Conservation (phyloP, 305 asterid species). For the Rubia occidens region DNA sequence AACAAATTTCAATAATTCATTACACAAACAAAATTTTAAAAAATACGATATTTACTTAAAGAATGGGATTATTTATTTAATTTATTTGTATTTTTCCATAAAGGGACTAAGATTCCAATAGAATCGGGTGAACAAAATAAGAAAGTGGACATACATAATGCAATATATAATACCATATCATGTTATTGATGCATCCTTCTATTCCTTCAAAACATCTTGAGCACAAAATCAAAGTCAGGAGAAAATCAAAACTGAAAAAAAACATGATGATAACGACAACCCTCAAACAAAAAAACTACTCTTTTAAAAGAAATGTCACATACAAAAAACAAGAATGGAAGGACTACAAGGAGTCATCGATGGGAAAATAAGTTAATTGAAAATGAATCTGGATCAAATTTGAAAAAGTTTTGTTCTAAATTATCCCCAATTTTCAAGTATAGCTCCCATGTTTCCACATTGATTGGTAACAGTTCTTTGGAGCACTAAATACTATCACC, state of each 20-base stretch:
- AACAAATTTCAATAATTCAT: no score
- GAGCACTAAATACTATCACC: slow-evolving; percentile 88
- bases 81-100: no score
- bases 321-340: slow-evolving; percentile 28
- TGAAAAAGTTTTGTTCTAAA: slow-evolving; percentile 91
- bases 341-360: slow-evolving; percentile 27
- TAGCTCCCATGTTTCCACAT: slow-evolving; percentile 9
- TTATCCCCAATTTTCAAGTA: slow-evolving; percentile 84
- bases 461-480: slow-evolving; percentile 76
- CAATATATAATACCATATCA: slow-evolving; percentile 25
- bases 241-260: slow-evolving; percentile 40
- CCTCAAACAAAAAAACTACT: slow-evolving; percentile 42
- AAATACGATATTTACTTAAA: no score
- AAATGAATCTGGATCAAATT: slow-evolving; percentile 90
- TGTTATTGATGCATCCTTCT: slow-evolving; percentile 31
- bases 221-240: slow-evolving; percentile 42
- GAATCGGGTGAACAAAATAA: not conserved
- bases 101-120: no score
- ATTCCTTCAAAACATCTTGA: slow-evolving; percentile 24
- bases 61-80: no score
- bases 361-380: slow-evolving; percentile 40
- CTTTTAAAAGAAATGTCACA: slow-evolving; percentile 37
- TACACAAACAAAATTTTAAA: no score
- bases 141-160: slow-evolving; percentile 24
- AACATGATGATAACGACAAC: slow-evolving; percentile 45